phyloP scores from a whole-genome alignment of 352 stramenopile species.

The Halophytophthora batemanensis region DNA sequence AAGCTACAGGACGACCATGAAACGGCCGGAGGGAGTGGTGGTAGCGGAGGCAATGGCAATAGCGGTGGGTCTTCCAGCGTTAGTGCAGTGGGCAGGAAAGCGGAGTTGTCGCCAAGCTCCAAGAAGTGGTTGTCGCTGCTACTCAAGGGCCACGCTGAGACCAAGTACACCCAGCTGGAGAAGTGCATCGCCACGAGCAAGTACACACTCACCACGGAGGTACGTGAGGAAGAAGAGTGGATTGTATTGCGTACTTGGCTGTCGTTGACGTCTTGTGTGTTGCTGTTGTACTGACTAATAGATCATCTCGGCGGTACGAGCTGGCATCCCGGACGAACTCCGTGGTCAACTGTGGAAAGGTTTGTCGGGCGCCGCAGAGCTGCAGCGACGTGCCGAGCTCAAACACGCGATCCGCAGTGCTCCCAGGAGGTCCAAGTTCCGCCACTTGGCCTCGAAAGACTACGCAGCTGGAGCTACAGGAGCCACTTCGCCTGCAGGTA shows the following conservation, averaged over 20 bases:
- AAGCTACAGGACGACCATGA: conserved; percentile 73
- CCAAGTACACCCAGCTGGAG: conserved; percentile 81
- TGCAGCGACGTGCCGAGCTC: conserved; percentile 58
- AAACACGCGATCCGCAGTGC: conserved; percentile 49
- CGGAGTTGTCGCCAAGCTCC: conserved; percentile 58
- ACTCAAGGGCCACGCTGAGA: conserved; percentile 72
- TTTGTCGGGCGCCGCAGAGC: conserved; percentile 56
- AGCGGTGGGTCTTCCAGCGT: conserved; percentile 22
- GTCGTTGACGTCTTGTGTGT: neutral
- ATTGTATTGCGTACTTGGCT: neutral
- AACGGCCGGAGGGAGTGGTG: conserved; percentile 16
- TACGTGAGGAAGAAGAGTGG: conserved; percentile 11
- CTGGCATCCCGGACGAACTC: conserved; percentile 74
- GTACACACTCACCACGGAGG: conserved; percentile 61
- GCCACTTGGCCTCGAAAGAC: conserved; percentile 29
- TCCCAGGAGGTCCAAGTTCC: conserved; percentile 37
- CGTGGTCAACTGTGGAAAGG: conserved; percentile 74
- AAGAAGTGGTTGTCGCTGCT: conserved; percentile 78
- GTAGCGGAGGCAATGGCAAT: conserved; percentile 12
- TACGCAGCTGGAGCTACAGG: conserved; percentile 6
- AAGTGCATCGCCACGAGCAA: conserved; percentile 64
- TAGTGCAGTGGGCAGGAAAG: conserved; percentile 25
- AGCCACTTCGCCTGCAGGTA: conserved; percentile 5
- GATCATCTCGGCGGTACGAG: conserved; percentile 73
- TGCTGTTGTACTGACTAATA: conserved; percentile 13